Percentiles rank a stretch among this genome's conserved stretches.
These are phyloP conservation scores for Pestalotiopsis sp. DNA, from an alignment of 2,329 filamentous ascomycete species.

Conservation along the genomic window DNA sequence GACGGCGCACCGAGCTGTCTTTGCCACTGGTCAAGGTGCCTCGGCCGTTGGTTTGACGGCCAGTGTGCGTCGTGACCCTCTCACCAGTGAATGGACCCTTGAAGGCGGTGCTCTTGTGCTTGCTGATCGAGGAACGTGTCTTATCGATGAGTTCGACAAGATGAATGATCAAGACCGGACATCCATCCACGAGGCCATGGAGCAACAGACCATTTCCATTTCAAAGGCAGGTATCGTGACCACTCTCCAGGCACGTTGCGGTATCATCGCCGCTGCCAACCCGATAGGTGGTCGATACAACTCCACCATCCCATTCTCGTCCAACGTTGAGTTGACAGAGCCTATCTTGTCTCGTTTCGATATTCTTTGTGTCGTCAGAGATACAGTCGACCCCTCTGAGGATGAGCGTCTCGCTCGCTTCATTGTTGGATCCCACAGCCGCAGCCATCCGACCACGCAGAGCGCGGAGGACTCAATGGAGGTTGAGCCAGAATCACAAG, in stretches of 20 bases:
- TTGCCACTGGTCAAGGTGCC: slow-evolving; percentile 95
- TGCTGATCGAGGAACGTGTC: slow-evolving; percentile 89
- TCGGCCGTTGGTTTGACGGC: slow-evolving; percentile 97
- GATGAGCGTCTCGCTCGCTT: slow-evolving; percentile 94
- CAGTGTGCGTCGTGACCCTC: slow-evolving; percentile 90
- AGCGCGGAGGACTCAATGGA: slow-evolving; percentile 60
- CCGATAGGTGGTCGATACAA: slow-evolving; percentile 97
- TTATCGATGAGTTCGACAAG: slow-evolving; percentile 99
- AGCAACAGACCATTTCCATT: slow-evolving; percentile 99
- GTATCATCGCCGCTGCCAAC: slow-evolving; percentile 95
- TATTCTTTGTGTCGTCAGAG: slow-evolving; percentile 92
- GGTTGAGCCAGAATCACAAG: slow-evolving; percentile 58
- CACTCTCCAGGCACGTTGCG: slow-evolving; percentile 91
- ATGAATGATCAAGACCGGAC: slow-evolving; percentile 99
- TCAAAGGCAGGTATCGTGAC: slow-evolving; percentile 98
- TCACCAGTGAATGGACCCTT: slow-evolving; percentile 96
- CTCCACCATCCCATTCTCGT: slow-evolving; percentile 90
- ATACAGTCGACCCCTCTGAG: slow-evolving; percentile 89
- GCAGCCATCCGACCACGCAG: slow-evolving; percentile 72
- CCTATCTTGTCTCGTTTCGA: slow-evolving; percentile 98
- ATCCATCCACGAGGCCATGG: slow-evolving; percentile 99
- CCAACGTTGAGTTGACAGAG: slow-evolving; percentile 96
- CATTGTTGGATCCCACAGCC: slow-evolving; percentile 91
- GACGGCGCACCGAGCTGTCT: slow-evolving; percentile 94
- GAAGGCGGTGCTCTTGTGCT: slow-evolving; percentile 95